These are phyloP conservation scores for Cylindrodendrum hubeiense DNA, from an alignment of 2,329 filamentous ascomycete genomes.

Conservation along the genomic window DNA sequence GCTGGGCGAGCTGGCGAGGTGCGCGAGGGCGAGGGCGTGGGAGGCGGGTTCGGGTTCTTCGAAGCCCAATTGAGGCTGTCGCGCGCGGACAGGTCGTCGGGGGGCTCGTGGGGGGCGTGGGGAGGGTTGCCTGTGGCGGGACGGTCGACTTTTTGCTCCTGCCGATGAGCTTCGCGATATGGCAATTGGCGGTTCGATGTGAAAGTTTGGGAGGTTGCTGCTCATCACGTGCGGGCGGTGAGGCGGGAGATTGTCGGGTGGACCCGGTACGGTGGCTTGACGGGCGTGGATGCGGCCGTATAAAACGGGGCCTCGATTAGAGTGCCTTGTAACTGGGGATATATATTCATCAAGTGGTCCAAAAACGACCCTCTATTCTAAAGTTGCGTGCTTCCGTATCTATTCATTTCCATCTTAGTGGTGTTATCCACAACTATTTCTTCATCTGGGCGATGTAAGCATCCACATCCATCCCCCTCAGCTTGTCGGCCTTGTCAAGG, in stretches of 20 bases:
- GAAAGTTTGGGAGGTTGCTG: slow-evolving; percentile 36
- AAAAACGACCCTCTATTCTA: slow-evolving; percentile 9
- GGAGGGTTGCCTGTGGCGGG: neutral
- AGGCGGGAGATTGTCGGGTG: slow-evolving; percentile 21
- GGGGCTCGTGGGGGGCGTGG: neutral
- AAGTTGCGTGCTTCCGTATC: slow-evolving; percentile 1
- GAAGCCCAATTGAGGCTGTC: slow-evolving; percentile 22
- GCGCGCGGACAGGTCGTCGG: neutral
- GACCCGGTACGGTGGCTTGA: neutral
- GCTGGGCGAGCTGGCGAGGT: slow-evolving; percentile 25
- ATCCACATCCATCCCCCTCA: slow-evolving; percentile 6
- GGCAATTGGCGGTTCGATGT: slow-evolving; percentile 19
- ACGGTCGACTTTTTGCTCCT: slow-evolving; percentile 1
- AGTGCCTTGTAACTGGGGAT: neutral
- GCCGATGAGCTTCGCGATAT: slow-evolving; percentile 19
- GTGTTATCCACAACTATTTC: slow-evolving; percentile 1
- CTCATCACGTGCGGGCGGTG: slow-evolving; percentile 41
- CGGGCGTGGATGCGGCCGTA: neutral
- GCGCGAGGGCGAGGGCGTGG: neutral
- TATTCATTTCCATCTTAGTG: neutral
- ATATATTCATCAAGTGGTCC: slow-evolving; percentile 1
- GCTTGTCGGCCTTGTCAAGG: slow-evolving; percentile 9
- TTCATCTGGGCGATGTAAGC: slow-evolving; percentile 22
- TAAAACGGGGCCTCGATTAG: neutral
- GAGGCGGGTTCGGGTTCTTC: neutral